A percentile compares a stretch with the other conserved stretches of the same genome.
These are phyloP conservation scores for Panicum miliaceum DNA, from an alignment of 176 grass and related monocot species.

Conservation along the genomic window DNA sequence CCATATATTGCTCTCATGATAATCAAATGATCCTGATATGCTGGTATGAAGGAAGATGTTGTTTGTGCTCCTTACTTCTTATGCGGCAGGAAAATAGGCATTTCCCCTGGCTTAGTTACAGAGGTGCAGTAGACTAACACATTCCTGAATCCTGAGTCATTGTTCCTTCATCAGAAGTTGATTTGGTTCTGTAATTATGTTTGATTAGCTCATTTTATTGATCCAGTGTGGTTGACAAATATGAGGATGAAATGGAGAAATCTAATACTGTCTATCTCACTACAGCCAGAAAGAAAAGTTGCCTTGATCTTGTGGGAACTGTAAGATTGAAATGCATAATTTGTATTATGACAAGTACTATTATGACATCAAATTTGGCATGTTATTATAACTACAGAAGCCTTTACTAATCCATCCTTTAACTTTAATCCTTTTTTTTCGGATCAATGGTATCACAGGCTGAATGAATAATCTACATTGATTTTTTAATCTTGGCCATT, in stretches of 20 bases:
- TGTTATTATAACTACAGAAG: slow-evolving; percentile 22
- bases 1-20: slow-evolving; percentile 3
- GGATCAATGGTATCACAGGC: not conserved
- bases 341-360: not conserved
- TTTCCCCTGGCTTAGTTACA: not conserved
- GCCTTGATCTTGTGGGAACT: not conserved
- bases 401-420: not conserved
- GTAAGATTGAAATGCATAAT: not conserved
- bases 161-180: slow-evolving; percentile 8
- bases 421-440: slow-evolving; percentile 17
- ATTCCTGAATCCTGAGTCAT: not conserved
- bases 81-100: not conserved
- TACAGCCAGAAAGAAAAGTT: slow-evolving; percentile 24
- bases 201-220: not conserved
- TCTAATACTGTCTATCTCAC: not conserved
- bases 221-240: slow-evolving; percentile 15
- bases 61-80: slow-evolving; percentile 10
- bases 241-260: slow-evolving; percentile 21
- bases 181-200: slow-evolving; percentile 1
- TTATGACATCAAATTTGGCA: slow-evolving; percentile 17
- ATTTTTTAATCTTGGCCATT: slow-evolving; percentile 12
- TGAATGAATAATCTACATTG: slow-evolving; percentile 8
- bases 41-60: slow-evolving; percentile 8
- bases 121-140: slow-evolving; percentile 14
- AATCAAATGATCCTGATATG: slow-evolving; percentile 34